Evolutionary conservation across 208 protist species (phyloP), one percentile per base, ranked within the genome.

Genomic region (Angomonas ambiguus): DNA sequence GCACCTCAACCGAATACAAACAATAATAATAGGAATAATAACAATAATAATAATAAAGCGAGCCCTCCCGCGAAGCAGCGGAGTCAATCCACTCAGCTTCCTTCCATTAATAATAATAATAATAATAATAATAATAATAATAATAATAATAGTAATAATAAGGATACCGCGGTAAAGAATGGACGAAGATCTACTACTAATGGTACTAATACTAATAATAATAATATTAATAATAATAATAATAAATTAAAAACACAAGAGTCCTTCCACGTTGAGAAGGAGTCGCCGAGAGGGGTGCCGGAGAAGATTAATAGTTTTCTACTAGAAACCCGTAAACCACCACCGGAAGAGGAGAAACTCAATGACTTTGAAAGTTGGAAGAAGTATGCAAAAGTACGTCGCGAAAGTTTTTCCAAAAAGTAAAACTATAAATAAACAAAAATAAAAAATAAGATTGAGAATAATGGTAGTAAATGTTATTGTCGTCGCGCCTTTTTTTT

Each of bases 91-190:
- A 45, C 8, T n/a, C 38, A 8, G 16, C 38, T 45, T 16, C 38
- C 38, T 16, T n/a, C 38, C 38, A n/a, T n/a, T n/a, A n/a, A n/a
- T n/a, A n/a, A n/a, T n/a, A n/a, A n/a, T n/a, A n/a, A n/a, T n/a
- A n/a, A n/a, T n/a, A n/a, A n/a, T n/a, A n/a, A n/a, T n/a, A 45
- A 16, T n/a, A 8, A 8, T 45, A 45, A 8, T 16, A n/a, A 8
- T 8, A 45, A 45, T 45, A 45, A 45, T 45, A 45, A 45, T 45
- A 45, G 38, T 45, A 45, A 45, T 45, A 45, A 45, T 45, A 45
- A 16, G 11, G 16, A 45, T 16, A 45, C 11, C 16, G 38, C 38
- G 38, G 38, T 45, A 16, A 45, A 45, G 38, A 45, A 45, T 16
- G 11, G 38, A n/a, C 8, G 38, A 45, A 45, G 16, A n/a, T n/a